phyloP scores from a whole-genome alignment of 1,139 yeast species.

The Zygoascus sp. region DNA sequence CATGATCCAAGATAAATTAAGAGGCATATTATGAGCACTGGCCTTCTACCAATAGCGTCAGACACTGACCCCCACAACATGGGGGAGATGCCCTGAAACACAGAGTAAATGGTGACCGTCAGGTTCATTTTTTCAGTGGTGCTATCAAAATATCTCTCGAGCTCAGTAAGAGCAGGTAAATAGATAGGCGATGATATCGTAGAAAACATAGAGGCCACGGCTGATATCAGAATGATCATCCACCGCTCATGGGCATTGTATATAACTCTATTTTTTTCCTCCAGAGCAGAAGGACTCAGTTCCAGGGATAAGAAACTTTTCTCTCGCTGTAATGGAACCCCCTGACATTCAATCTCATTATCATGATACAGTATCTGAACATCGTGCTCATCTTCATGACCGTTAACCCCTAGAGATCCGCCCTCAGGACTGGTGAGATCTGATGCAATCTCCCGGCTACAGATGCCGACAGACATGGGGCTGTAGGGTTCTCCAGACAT shows the following conservation, averaged over 20 bases:
- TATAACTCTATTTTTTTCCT: conserved; percentile 3
- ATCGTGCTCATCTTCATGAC: no score
- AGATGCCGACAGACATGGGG: no score
- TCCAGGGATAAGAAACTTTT: neutral
- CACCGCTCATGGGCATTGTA: conserved; percentile 11
- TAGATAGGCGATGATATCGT: conserved; percentile 67
- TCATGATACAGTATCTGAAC: no score
- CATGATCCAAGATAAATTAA: conserved; percentile 52
- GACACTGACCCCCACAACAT: conserved; percentile 56
- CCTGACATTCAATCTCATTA: neutral
- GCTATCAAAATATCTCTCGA: conserved; percentile 50
- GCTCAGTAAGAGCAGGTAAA: conserved; percentile 61
- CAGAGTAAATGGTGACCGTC: conserved; percentile 65
- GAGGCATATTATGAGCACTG: conserved; percentile 53
- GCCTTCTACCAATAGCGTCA: conserved; percentile 66
- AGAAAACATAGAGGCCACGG: conserved; percentile 54
- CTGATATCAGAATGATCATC: conserved; percentile 38
- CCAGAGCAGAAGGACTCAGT: conserved; percentile 1
- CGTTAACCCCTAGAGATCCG: no score
- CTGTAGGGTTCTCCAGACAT: no score
- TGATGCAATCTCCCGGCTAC: no score
- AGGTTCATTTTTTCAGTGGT: conserved; percentile 55
- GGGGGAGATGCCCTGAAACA: conserved; percentile 70
- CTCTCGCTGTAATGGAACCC: neutral
- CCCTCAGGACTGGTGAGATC: no score